A percentile compares a stretch with the other conserved stretches of the same genome.
Conservation (phyloP, 2,329 filamentous ascomycete species). For the Penicillium sp. region DNA sequence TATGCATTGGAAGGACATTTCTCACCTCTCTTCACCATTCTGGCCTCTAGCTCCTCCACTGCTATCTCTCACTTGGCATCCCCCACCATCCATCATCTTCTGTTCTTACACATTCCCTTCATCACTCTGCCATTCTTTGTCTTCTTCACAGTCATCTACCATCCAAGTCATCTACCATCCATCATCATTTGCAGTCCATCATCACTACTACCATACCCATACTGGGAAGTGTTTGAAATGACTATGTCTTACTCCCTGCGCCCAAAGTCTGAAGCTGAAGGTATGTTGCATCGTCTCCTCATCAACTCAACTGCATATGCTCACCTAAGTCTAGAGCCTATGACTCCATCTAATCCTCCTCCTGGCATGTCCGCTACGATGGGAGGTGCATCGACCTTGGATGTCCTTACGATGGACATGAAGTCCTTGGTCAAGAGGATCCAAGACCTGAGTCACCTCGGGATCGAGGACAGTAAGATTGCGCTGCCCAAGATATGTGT, state of each 20-base stretch:
- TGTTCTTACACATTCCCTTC: no score
- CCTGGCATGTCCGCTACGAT: no score
- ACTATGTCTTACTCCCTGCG: background rate
- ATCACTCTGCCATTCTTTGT: no score
- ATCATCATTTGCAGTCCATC: background rate
- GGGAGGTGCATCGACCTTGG: background rate
- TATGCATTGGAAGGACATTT: no score
- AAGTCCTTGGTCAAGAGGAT: constrained; percentile 39
- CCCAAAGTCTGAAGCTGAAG: background rate
- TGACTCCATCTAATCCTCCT: background rate
- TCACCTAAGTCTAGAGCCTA: background rate
- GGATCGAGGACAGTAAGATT: constrained; percentile 63
- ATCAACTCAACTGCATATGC: background rate
- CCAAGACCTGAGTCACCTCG: constrained; percentile 63
- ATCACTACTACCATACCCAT: no score
- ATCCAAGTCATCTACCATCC: background rate
- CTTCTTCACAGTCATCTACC: background rate
- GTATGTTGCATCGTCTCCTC: background rate
- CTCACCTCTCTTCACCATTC: background rate
- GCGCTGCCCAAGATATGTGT: constrained; percentile 74
- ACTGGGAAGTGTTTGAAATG: background rate
- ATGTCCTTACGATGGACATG: constrained; percentile 32
- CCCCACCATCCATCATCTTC: background rate
- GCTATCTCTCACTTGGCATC: background rate
- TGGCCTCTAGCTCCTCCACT: background rate